These are phyloP conservation scores for Schizothecium vesticola DNA, from an alignment of 495 filamentous ascomycete genomes.

Conservation along the genomic window DNA sequence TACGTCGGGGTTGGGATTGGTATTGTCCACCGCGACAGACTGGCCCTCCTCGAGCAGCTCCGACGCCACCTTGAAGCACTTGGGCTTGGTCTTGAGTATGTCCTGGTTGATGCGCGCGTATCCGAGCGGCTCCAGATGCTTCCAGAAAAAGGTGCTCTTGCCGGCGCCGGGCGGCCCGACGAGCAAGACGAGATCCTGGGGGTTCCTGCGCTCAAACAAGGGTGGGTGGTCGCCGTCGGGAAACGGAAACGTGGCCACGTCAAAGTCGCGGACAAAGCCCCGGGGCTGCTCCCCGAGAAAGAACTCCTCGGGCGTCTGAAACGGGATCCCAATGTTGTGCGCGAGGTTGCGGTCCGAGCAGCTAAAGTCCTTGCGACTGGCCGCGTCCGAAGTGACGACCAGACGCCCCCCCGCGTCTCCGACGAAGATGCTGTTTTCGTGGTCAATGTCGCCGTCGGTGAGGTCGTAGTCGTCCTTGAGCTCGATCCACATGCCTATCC, in stretches of 20 bases:
- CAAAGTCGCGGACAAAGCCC: slow-evolving; percentile 62
- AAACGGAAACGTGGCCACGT: slow-evolving; percentile 43
- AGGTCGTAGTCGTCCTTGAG: slow-evolving; percentile 69
- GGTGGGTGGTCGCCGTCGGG: slow-evolving; percentile 14
- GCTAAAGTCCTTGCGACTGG: slow-evolving; percentile 52
- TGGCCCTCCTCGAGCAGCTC: slow-evolving; percentile 57
- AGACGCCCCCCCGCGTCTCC: slow-evolving; percentile 72
- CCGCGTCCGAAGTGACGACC: slow-evolving; percentile 24
- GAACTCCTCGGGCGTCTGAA: slow-evolving; percentile 85
- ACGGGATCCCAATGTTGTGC: slow-evolving; percentile 70
- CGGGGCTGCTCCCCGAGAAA: slow-evolving; percentile 63
- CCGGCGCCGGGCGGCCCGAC: slow-evolving; percentile 85
- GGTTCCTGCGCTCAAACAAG: slow-evolving; percentile 55
- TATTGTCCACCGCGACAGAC: slow-evolving; percentile 82
- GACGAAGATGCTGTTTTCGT: slow-evolving; percentile 70
- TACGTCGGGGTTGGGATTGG: slow-evolving; percentile 75
- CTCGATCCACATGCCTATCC: slow-evolving; percentile 85
- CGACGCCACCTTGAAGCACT: slow-evolving; percentile 73
- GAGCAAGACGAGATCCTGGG: slow-evolving; percentile 73
- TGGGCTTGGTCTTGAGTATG: slow-evolving; percentile 67
- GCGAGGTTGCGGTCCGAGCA: slow-evolving; percentile 84
- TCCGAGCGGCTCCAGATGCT: slow-evolving; percentile 66
- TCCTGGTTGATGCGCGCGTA: slow-evolving; percentile 92
- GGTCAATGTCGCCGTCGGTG: slow-evolving; percentile 56
- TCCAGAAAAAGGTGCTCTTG: slow-evolving; percentile 87